Percentiles rank a stretch among this genome's conserved stretches.
Conservation (phyloP, 2,329 filamentous ascomycete species). For the Botrytis deweyae region DNA sequence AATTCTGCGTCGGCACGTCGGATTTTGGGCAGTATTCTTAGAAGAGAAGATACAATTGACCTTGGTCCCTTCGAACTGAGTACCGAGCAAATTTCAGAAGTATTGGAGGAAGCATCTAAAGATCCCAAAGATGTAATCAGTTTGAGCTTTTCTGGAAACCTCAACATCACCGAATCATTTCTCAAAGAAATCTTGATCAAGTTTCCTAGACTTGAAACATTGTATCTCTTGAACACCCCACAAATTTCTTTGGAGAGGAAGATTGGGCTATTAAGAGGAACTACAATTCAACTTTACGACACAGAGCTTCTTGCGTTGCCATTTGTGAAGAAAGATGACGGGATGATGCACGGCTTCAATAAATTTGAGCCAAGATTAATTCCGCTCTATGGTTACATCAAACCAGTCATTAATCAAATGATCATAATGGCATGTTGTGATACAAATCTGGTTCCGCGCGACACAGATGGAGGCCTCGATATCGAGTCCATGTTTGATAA, state of each 20-base stretch:
- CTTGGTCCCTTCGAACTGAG: conserved; percentile 10
- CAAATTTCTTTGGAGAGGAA: conserved; percentile 1
- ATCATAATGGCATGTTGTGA: not conserved
- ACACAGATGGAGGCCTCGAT: not conserved
- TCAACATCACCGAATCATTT: not conserved
- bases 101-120: not conserved
- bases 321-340: not conserved
- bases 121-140: not conserved
- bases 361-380: not conserved
- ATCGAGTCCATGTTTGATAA: not conserved
- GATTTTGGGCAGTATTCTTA: not conserved
- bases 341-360: not conserved
- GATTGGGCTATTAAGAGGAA: conserved; percentile 2
- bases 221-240: conserved; percentile 6
- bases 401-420: conserved; percentile 3
- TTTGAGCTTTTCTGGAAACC: conserved; percentile 17
- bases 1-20: conserved; percentile 11
- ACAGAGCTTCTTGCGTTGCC: conserved; percentile 11
- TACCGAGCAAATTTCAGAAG: not conserved
- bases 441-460: not conserved
- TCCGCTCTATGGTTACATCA: not conserved
- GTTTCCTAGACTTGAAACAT: not conserved
- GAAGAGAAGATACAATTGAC: conserved; percentile 3
- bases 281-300: conserved; percentile 5
- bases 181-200: not conserved